These are phyloP conservation scores for Actinomucor elegans DNA, from an alignment of 371 early-diverging fungal species.

Conservation along the genomic window DNA sequence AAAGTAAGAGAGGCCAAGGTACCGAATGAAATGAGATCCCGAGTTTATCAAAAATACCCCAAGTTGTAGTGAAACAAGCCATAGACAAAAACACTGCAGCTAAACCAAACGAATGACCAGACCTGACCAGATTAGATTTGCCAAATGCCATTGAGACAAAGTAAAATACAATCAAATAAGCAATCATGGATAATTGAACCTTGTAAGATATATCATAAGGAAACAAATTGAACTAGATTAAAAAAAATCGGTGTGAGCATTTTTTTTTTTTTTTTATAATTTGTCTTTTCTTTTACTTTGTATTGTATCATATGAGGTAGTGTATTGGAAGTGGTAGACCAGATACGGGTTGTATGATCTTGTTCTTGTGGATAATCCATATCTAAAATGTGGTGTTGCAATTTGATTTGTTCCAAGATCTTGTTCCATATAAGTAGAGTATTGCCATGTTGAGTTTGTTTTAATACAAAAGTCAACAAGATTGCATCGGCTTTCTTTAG, in stretches of 20 bases:
- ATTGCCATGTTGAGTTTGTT: constrained; percentile 11
- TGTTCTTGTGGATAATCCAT: background rate
- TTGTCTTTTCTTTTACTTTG: constrained; percentile 18
- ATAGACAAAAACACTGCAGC: constrained; percentile 53
- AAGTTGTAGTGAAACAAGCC: constrained; percentile 33
- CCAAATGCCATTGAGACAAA: constrained; percentile 66
- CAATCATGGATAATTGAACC: constrained; percentile 19
- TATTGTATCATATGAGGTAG: constrained; percentile 27
- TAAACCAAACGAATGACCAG: constrained; percentile 69
- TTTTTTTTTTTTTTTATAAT: constrained; percentile 1
- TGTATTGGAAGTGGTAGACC: constrained; percentile 16
- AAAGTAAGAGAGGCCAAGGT: constrained; percentile 64
- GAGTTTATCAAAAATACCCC: constrained; percentile 27
- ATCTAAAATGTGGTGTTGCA: constrained; percentile 10
- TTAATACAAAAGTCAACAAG: constrained; percentile 27
- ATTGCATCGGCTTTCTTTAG: constrained; percentile 50
- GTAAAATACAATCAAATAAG: constrained; percentile 43
- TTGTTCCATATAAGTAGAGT: constrained; percentile 17
- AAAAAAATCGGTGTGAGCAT: background rate
- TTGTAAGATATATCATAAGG: constrained; percentile 25
- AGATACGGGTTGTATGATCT: background rate
- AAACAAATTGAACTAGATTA: constrained; percentile 26
- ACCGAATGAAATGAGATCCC: constrained; percentile 23
- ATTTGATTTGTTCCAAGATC: constrained; percentile 13
- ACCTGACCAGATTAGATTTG: constrained; percentile 68